phyloP scores from a whole-genome alignment of 805 yeast species.

The Ogataea zsoltii region DNA sequence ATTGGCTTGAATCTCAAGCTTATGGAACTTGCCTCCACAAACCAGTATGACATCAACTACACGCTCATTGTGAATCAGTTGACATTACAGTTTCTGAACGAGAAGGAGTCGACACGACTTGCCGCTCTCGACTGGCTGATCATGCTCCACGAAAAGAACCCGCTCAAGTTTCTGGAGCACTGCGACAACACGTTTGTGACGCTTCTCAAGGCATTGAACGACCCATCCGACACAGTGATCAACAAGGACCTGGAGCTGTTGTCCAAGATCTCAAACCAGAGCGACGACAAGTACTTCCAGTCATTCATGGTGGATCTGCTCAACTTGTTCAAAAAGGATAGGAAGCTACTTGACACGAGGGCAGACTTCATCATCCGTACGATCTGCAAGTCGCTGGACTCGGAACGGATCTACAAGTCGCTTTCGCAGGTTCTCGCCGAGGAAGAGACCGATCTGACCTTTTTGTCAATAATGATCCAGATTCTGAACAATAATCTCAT shows the following conservation, averaged over 20 bases:
- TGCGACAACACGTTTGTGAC: conserved; percentile 72
- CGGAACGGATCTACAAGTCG: conserved; percentile 81
- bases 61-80: conserved; percentile 68
- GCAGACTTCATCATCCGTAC: conserved; percentile 85
- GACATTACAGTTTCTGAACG: conserved; percentile 69
- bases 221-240: conserved; percentile 75
- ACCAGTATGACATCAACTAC: conserved; percentile 41
- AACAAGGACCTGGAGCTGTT: conserved; percentile 69
- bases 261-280: conserved; percentile 69
- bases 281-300: conserved; percentile 74
- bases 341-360: conserved; percentile 62
- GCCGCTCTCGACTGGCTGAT: conserved; percentile 90
- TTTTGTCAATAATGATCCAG: conserved; percentile 80
- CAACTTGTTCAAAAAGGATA: conserved; percentile 67
- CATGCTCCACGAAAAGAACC: conserved; percentile 72
- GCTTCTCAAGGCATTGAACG: conserved; percentile 67
- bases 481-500: conserved; percentile 82
- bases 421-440: conserved; percentile 70
- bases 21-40: conserved; percentile 47
- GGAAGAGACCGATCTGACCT: conserved; percentile 59
- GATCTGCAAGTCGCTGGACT: conserved; percentile 74
- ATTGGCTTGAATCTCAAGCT: conserved; percentile 56
- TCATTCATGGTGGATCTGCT: conserved; percentile 73
- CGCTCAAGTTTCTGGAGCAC: conserved; percentile 53
- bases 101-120: conserved; percentile 77